Percentiles rank a stretch among this genome's conserved stretches.
phyloP scores from a whole-genome alignment of 441 rosid species.

The Breynia disticha region DNA sequence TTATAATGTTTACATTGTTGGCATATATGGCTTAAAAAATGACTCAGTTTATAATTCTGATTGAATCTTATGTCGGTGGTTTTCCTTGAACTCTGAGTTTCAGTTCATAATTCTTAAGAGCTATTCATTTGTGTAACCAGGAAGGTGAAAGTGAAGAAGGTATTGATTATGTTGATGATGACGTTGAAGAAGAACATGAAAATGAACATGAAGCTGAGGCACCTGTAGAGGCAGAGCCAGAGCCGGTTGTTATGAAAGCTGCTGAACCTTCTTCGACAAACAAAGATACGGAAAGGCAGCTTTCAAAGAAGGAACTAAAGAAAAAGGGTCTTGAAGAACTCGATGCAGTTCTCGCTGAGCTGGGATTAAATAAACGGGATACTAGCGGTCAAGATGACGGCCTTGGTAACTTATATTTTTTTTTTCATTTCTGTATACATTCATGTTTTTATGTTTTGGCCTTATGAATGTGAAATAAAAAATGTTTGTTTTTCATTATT shows the following conservation, averaged over 20 bases:
- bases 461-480: no score
- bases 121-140: conserved; percentile 25
- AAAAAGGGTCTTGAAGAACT: conserved; percentile 58
- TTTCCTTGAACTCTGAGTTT: no score
- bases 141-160: conserved; percentile 74
- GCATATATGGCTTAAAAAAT: no score
- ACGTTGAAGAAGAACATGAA: conserved; percentile 68
- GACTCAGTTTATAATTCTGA: no score
- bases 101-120: no score
- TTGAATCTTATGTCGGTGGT: no score
- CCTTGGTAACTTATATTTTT: no score
- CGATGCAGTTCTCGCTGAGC: conserved; percentile 49
- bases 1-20: no score
- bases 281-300: conserved; percentile 42
- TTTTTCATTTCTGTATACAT: no score
- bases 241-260: conserved; percentile 25
- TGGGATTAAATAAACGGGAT: conserved; percentile 27
- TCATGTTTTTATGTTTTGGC: no score
- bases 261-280: conserved; percentile 20
- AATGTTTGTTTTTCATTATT: no score
- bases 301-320: conserved; percentile 54
- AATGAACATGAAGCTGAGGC: conserved; percentile 36
- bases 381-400: conserved; percentile 21
- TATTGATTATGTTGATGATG: conserved; percentile 76
- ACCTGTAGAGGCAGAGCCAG: conserved; percentile 19